Base-by-base conservation (phyloP, 1,284 basidiomycete genomes). In the Cutaneotrichosporon sp. region DNA sequence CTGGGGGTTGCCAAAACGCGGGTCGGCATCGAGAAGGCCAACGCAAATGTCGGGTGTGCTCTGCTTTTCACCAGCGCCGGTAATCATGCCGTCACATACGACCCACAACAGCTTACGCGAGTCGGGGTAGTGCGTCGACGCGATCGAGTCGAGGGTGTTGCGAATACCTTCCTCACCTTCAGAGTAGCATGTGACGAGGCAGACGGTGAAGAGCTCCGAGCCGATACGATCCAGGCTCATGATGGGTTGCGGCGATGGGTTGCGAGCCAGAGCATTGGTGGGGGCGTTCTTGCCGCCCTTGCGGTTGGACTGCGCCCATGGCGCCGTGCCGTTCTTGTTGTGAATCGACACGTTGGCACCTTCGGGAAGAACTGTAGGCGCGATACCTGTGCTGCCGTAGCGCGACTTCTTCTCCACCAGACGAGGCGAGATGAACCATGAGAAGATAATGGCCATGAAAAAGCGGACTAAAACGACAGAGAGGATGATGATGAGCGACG, bases 71-170 rank as follows among this genome's bases (percentile, higher is more conserved):
- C 96, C 96, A 4, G 86, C 86, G 46, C 96, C 96, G 0, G 94
- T 98, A 61, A 99, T 92, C 90, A 99, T 97, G 5, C 96, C 96
- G 73, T 99, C 96, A 35, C 93, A 94, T 8, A 99, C 86, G 52
- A 99, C 80, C 71, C 97, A 96, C 38, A 99, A 76, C 18, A 99
- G 79, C 73, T 98, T 98, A 52, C 93, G 81, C 36, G 82, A 79
- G 74, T 97, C 93, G 8, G 90, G 89, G 74, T 97, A 99, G 4
- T 83, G 86, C 1, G 93, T 97, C 39, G 77, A 77, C 0, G 91
- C 89, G 54, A 99, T 91, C 7, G 90, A 89, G 71, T 97, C 92
- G 53, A 97, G 81, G 0, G 96, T 99, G 3, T 86, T 88, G 46
- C 88, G 81, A 62, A 98, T 80, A 1, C 90, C 91, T 38, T 92